Percentiles rank a stretch among this genome's conserved stretches.
These are phyloP conservation scores for Microthyrium microscopicum DNA, from an alignment of 2,329 filamentous ascomycete genomes.

Conservation along the genomic window DNA sequence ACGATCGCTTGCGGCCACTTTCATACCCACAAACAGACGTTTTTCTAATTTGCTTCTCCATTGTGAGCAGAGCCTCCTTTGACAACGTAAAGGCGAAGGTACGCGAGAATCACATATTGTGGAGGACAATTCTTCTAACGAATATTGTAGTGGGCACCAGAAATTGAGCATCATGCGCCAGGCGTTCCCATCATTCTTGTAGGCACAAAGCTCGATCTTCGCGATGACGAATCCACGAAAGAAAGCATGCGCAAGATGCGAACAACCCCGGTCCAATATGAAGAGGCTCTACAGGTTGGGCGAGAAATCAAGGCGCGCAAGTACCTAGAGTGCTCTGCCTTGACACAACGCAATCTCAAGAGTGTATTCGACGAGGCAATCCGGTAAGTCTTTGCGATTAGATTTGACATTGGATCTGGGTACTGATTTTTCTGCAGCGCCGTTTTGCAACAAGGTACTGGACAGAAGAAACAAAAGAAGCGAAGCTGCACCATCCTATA, in stretches of 20 bases:
- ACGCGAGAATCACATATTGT: too few species aligned
- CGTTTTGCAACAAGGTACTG: too few species aligned
- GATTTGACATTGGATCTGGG: too few species aligned
- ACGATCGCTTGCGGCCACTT: constrained; percentile 82
- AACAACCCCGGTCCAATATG: constrained; percentile 94
- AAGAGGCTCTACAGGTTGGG: constrained; percentile 73
- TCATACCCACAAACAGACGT: constrained; percentile 98
- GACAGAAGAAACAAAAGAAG: too few species aligned
- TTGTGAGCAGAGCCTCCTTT: constrained; percentile 92
- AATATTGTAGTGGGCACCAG: constrained; percentile 70
- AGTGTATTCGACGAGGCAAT: constrained; percentile 98
- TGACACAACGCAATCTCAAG: constrained; percentile 94
- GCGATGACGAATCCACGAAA: constrained; percentile 70
- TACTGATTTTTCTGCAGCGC: too few species aligned
- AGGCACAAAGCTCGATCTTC: constrained; percentile 88
- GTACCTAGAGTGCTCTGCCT: constrained; percentile 92
- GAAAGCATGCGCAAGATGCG: constrained; percentile 76
- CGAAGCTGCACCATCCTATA: too few species aligned
- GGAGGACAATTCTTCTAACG: constrained; percentile 8
- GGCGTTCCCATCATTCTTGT: constrained; percentile 93
- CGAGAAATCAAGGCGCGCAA: constrained; percentile 94
- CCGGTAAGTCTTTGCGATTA: constrained; percentile 51
- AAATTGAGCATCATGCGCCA: constrained; percentile 93
- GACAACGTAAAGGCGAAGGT: constrained; percentile 99
- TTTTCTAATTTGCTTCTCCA: constrained; percentile 96